A percentile compares a stretch with the other conserved stretches of the same genome.
Evolutionary conservation across 2,329 filamentous ascomycete species (phyloP).

Genomic region (Sclerotinia subarctica): DNA sequence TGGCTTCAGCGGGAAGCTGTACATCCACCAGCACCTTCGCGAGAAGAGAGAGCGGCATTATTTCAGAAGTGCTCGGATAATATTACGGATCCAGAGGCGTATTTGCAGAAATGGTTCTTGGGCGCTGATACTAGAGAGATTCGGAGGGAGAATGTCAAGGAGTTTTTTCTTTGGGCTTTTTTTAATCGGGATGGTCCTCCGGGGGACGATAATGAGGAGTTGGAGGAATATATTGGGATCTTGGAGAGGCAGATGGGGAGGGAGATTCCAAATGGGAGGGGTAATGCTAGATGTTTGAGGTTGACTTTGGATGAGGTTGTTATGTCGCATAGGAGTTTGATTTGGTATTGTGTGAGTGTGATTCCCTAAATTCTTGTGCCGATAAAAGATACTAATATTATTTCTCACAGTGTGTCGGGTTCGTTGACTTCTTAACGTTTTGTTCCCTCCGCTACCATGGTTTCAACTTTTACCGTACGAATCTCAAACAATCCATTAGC

Average conservation of each 20-base stretch:
- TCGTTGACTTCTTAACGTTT: constrained; percentile 40
- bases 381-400: constrained; percentile 12
- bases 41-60: constrained; percentile 47
- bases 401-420: constrained; percentile 34
- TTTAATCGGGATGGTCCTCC: constrained; percentile 47
- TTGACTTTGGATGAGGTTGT: constrained; percentile 57
- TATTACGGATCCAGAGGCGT: constrained; percentile 51
- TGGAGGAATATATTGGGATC: constrained; percentile 53
- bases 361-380: background rate
- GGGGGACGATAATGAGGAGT: constrained; percentile 48
- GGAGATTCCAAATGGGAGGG: constrained; percentile 50
- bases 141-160: constrained; percentile 56
- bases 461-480: constrained; percentile 49
- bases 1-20: constrained; percentile 50
- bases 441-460: constrained; percentile 42
- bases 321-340: constrained; percentile 54
- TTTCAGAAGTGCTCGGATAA: constrained; percentile 51
- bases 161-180: constrained; percentile 61
- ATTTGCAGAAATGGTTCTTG: constrained; percentile 57
- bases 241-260: constrained; percentile 51
- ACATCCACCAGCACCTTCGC: constrained; percentile 47
- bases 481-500: constrained; percentile 43
- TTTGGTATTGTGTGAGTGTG: constrained; percentile 53
- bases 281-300: constrained; percentile 51
- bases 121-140: constrained; percentile 52